phyloP scores from a whole-genome alignment of 768 basidiomycete genomes.

The Tricholoma furcatifolium region DNA sequence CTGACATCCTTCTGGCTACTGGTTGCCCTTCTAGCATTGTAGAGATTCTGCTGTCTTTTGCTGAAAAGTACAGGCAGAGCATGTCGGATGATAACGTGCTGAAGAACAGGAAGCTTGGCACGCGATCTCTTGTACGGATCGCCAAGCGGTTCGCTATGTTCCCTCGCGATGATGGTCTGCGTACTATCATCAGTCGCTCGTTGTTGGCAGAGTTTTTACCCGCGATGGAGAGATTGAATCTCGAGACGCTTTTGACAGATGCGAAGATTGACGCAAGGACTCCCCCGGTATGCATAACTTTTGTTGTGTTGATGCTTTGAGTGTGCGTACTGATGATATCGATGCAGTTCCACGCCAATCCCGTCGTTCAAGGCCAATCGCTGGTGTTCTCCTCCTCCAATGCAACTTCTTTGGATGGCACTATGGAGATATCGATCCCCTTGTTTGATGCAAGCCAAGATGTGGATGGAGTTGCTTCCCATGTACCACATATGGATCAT shows the following conservation, averaged over 20 bases:
- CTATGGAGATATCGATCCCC: slow-evolving; percentile 39
- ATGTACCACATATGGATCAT: slow-evolving; percentile 67
- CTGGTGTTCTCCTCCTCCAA: slow-evolving; percentile 49
- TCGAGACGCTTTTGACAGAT: slow-evolving; percentile 52
- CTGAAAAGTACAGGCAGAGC: slow-evolving; percentile 55
- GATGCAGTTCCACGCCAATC: slow-evolving; percentile 47
- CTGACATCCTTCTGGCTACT: slow-evolving; percentile 44
- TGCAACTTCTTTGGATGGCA: slow-evolving; percentile 25
- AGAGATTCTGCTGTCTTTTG: slow-evolving; percentile 47
- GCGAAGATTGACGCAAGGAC: slow-evolving; percentile 41
- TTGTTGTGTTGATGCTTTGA: slow-evolving; percentile 12
- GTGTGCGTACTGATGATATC: slow-evolving; percentile 5
- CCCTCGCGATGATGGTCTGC: slow-evolving; percentile 44
- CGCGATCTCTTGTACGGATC: slow-evolving; percentile 55
- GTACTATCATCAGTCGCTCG: slow-evolving; percentile 45
- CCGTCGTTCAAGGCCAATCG: slow-evolving; percentile 33
- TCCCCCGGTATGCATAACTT: slow-evolving; percentile 42
- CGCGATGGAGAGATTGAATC: slow-evolving; percentile 51
- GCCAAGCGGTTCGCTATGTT: slow-evolving; percentile 46
- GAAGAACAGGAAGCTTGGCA: slow-evolving; percentile 65
- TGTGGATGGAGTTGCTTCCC: slow-evolving; percentile 51
- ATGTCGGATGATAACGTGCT: slow-evolving; percentile 55
- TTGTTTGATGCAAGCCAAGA: slow-evolving; percentile 50
- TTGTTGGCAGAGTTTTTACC: slow-evolving; percentile 63
- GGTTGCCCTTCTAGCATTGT: slow-evolving; percentile 42